Percentiles rank a stretch among this genome's conserved stretches.
These are phyloP conservation scores for Thamnidium elegans DNA, from an alignment of 192 early-diverging fungal genomes.

Conservation along the genomic window DNA sequence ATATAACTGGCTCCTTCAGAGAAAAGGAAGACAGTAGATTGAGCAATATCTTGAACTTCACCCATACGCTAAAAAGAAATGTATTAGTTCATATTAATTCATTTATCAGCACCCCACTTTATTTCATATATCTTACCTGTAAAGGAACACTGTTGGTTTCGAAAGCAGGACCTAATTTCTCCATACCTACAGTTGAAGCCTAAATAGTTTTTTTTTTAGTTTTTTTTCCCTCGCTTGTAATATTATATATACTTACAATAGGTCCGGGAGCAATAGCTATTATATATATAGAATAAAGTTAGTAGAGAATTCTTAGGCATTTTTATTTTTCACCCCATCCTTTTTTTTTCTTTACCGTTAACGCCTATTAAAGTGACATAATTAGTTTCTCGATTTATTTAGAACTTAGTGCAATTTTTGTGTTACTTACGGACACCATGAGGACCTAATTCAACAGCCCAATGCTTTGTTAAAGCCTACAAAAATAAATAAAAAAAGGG, in stretches of 20 bases:
- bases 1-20: conserved; percentile 62
- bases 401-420: not conserved
- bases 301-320: not conserved
- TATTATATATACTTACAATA: conserved; percentile 7
- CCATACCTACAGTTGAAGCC: conserved; percentile 18
- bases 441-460: conserved; percentile 72
- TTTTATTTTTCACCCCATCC: not conserved
- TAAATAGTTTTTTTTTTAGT: not conserved
- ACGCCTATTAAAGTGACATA: conserved; percentile 3
- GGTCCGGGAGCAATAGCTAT: conserved; percentile 9
- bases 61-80: conserved; percentile 35
- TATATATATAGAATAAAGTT: not conserved
- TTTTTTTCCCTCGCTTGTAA: too few relatives aligned
- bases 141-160: conserved; percentile 18
- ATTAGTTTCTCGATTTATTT: not conserved
- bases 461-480: conserved; percentile 57
- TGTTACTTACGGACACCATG: conserved; percentile 55
- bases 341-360: conserved; percentile 5
- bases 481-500: conserved; percentile 23
- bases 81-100: not conserved
- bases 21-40: conserved; percentile 64
- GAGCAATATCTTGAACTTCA: conserved; percentile 63
- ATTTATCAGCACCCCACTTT: too few relatives aligned
- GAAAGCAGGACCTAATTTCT: conserved; percentile 16
- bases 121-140: conserved; percentile 14